Conservation (phyloP, 1,284 basidiomycete genomes). For the Phellopilus nigrolimitatus region DNA sequence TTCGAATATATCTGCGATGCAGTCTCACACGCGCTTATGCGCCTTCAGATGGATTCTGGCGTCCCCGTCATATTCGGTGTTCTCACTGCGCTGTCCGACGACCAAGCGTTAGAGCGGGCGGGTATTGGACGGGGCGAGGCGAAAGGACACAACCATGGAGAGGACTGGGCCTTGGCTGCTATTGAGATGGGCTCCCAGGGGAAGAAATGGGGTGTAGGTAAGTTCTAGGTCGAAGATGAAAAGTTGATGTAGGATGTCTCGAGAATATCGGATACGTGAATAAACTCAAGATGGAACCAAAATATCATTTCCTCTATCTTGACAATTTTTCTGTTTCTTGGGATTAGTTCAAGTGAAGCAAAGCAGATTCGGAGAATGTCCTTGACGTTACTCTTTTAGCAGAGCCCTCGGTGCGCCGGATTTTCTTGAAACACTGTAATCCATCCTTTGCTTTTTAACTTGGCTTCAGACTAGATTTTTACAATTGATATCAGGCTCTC, state of each 20-base stretch:
- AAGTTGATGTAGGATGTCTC: conserved; percentile 10
- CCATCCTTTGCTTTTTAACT: no score
- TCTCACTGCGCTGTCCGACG: conserved; percentile 87
- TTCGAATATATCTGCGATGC: conserved; percentile 98
- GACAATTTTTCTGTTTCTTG: no score
- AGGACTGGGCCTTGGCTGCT: conserved; percentile 94
- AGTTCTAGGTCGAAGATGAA: conserved; percentile 37
- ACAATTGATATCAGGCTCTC: no score
- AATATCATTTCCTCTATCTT: no score
- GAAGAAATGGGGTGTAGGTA: conserved; percentile 73
- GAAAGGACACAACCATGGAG: conserved; percentile 89
- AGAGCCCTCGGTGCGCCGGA: no score
- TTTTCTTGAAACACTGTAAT: no score
- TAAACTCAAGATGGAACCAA: not conserved
- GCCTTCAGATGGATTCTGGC: conserved; percentile 87
- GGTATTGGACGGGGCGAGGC: conserved; percentile 66
- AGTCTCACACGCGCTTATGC: conserved; percentile 91
- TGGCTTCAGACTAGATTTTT: no score
- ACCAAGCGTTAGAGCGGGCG: conserved; percentile 91
- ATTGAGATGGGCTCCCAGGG: conserved; percentile 85
- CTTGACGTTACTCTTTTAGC: no score
- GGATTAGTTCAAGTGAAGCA: no score
- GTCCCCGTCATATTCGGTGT: conserved; percentile 98
- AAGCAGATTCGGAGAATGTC: no score
- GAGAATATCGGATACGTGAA: not conserved